A percentile compares a stretch with the other conserved stretches of the same genome.
phyloP scores from a whole-genome alignment of 345 rosid genomes.

The Linum usitatissimum region DNA sequence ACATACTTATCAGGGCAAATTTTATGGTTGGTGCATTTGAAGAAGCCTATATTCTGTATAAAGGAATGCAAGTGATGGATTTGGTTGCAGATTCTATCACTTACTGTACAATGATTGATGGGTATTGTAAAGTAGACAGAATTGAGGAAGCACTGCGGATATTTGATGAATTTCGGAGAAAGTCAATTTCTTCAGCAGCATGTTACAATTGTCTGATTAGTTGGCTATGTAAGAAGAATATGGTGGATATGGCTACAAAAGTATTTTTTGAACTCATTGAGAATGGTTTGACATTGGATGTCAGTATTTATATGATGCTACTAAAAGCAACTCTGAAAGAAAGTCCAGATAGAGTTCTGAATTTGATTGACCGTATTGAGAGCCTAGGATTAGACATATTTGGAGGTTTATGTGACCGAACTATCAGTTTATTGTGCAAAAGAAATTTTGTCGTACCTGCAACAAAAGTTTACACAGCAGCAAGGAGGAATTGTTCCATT shows the following conservation, averaged over 20 bases:
- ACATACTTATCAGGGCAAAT: constrained; percentile 58
- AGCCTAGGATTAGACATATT: constrained; percentile 22
- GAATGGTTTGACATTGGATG: constrained; percentile 37
- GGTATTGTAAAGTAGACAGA: constrained; percentile 48
- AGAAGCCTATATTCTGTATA: constrained; percentile 53
- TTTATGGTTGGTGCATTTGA: constrained; percentile 61
- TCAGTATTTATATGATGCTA: constrained; percentile 27
- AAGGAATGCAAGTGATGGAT: constrained; percentile 44
- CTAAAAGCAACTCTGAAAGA: constrained; percentile 29
- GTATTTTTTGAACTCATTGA: constrained; percentile 44
- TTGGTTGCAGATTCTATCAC: constrained; percentile 52
- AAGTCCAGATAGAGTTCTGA: constrained; percentile 39
- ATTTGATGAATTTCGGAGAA: constrained; percentile 58
- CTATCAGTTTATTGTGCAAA: constrained; percentile 49
- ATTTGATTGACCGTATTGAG: constrained; percentile 35
- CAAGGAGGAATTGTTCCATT: constrained; percentile 32
- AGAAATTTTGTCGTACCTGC: constrained; percentile 34
- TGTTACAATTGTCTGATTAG: constrained; percentile 51
- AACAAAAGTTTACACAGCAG: constrained; percentile 34
- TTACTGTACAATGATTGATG: constrained; percentile 43
- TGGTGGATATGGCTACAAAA: constrained; percentile 50
- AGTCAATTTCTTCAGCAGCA: constrained; percentile 34
- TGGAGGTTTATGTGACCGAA: constrained; percentile 31
- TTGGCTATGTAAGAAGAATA: constrained; percentile 52
- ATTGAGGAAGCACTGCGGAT: constrained; percentile 68